Evolutionary conservation across 768 basidiomycete genomes (phyloP), one percentile per base, ranked within the genome.

Genomic region (Roridomyces roridus): DNA sequence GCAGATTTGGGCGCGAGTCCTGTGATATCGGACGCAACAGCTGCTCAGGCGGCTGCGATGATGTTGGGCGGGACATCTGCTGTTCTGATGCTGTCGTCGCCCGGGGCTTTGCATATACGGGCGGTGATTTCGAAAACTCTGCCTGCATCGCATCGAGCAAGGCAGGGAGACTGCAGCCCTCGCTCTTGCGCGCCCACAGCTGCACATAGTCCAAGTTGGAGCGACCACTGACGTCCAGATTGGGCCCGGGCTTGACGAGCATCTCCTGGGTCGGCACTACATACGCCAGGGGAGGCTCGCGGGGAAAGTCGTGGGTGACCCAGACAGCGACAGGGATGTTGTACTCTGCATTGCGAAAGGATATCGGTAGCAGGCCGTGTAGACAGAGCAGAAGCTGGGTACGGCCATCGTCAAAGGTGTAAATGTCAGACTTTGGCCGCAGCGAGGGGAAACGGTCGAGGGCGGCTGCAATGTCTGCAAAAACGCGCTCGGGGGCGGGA

Each of bases 341-440:
- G 79, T 99, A 99, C 2, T 88, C 80, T 1, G 85, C 75, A 1
- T 79, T 74, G 45, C 89, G 82, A 76, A 86, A 96, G 0, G 82
- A 72, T 64, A 99, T 97, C 5, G 94, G 95, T 1, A 99, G 79
- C 5, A 98, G 84, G 10, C 97, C 97, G 67, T 97, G 92, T 4
- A 96, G 65, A 62, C 93, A 94, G 53, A 98, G 86, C 24, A 99
- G 83, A 17, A 98, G 81, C 67, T 96, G 94, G 0, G 93, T 89
- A 34, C 96, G 86, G 43, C 97, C 97, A 62, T 97, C 94, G 72
- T 99, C 94, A 75, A 92, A 95, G 0, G 91, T 92, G 82, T 93
- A 94, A 12, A 90, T 81, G 63, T 92, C 93, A 2, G 89, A 86
- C 70, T 91, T 92, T 46, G 90, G 92, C 12, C 87, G 78, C 48